Evolutionary conservation across 768 basidiomycete genomes (phyloP), one percentile per base, ranked within the genome.

Genomic region (Pholiota microspora): DNA sequence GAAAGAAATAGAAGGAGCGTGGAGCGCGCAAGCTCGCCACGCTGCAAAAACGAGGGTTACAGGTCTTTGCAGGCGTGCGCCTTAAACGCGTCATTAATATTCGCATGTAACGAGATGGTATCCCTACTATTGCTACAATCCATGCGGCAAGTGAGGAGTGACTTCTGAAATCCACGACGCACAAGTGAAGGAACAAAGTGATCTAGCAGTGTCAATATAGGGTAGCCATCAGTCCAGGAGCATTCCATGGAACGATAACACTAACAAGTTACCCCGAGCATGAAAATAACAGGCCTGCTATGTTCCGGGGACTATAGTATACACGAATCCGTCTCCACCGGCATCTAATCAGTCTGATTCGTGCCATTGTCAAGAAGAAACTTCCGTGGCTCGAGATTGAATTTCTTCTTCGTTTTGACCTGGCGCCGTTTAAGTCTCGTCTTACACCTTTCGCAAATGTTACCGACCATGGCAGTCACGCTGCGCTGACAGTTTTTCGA

Each of bases 361-460:
- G n/a, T 3, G 29, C 12, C 24, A 27, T 24, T 50, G 31, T 50
- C 49, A 3, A 61, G 21, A 18, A 67, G 27, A 9, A 59, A 62
- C 49, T 70, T 72, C 48, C 61, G 62, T 32, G 77, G 77, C 56
- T 77, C 76, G 2, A 83, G 71, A 57, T 71, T 77, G 54, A 73
- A 75, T 31, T 74, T 69, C 46, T 74, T 69, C 64, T 76, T 80
- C 46, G 72, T 69, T 65, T 71, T 73, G 32, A 66, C 72, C 59
- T 75, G 73, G 16, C 70, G 73, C 59, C 72, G 78, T 72, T 76
- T 82, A 51, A 81, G 66, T 34, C 72, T 70, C 25, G 63, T 38
- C 56, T 69, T 72, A 59, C 81, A 82, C 40, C 71, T 73, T 12
- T 73, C 73, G 55, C 80, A 83, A 31, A 80, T 54, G 5, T 67